Evolutionary conservation across 345 rosid genomes (phyloP).

Genomic region (Brassica rapa): DNA sequence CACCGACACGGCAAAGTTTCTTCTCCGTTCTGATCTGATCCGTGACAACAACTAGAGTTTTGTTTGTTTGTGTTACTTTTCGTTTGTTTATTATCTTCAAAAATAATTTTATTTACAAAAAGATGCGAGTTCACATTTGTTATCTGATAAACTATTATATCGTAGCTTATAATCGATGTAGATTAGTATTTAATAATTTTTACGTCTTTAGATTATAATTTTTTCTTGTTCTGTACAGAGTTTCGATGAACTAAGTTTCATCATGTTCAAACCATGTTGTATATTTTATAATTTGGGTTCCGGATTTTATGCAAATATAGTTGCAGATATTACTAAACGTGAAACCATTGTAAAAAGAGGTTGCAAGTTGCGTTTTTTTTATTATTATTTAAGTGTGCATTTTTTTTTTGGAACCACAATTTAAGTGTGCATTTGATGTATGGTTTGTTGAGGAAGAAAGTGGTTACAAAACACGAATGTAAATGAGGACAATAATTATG

Average conservation of each 20-base stretch:
- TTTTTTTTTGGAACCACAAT: neutral
- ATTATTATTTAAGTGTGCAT: neutral
- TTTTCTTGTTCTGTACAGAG: neutral
- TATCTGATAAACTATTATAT: constrained; percentile 5
- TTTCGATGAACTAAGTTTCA: neutral
- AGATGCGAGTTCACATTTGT: constrained; percentile 5
- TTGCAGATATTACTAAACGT: neutral
- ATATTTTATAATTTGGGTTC: neutral
- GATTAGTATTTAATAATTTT: constrained; percentile 2
- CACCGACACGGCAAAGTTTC: constrained; percentile 43
- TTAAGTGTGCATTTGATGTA: neutral
- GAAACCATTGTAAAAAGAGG: neutral
- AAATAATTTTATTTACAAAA: neutral
- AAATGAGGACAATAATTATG: neutral
- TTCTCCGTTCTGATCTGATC: constrained; percentile 46
- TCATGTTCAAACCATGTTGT: constrained; percentile 2
- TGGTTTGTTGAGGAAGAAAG: constrained; percentile 3
- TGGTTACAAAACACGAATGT: constrained; percentile 7
- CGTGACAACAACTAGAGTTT: neutral
- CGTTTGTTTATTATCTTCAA: neutral
- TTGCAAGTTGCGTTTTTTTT: constrained; percentile 1
- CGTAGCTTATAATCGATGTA: neutral
- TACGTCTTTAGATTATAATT: neutral
- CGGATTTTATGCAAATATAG: neutral
- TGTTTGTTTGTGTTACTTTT: neutral